phyloP scores from a whole-genome alignment of 352 stramenopile genomes.

The Pelagophyceae sp. region DNA sequence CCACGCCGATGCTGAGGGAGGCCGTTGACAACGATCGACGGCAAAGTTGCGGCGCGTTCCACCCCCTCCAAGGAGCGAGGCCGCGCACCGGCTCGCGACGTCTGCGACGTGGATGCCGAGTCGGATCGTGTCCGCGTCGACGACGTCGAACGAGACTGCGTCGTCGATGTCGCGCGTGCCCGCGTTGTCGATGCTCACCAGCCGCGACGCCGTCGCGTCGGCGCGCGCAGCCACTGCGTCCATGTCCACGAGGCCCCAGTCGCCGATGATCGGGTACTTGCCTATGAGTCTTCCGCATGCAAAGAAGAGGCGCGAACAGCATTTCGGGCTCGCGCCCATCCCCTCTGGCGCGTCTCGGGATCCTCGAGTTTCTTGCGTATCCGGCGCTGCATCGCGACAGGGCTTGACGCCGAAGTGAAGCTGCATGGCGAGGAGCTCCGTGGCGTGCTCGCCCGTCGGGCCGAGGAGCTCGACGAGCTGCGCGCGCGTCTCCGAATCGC shows the following conservation, averaged over 20 bases:
- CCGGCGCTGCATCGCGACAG: slow-evolving; percentile 14
- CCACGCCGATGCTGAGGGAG: not conserved
- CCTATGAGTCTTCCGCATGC: too few species aligned
- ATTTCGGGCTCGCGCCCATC: too few species aligned
- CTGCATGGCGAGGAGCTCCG: slow-evolving; percentile 3
- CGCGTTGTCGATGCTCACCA: not conserved
- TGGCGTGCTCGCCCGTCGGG: not conserved
- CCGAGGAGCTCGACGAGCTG: slow-evolving; percentile 6
- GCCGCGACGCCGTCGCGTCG: not conserved
- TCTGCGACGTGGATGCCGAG: slow-evolving; percentile 16
- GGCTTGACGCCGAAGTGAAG: slow-evolving; percentile 15
- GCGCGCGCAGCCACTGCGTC: not conserved
- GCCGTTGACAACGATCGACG: not conserved
- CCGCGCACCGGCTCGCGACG: not conserved
- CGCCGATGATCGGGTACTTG: too few species aligned
- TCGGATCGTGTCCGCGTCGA: not conserved
- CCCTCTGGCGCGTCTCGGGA: too few species aligned
- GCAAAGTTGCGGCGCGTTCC: not conserved
- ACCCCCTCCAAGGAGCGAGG: too few species aligned
- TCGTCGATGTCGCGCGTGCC: slow-evolving; percentile 8
- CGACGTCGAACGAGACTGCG: not conserved
- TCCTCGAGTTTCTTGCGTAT: too few species aligned
- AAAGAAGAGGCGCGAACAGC: too few species aligned
- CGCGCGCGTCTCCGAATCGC: not conserved
- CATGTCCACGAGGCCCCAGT: too few species aligned